phyloP scores from a whole-genome alignment of 768 basidiomycete species.

The Rhizopogon vesiculosus region DNA sequence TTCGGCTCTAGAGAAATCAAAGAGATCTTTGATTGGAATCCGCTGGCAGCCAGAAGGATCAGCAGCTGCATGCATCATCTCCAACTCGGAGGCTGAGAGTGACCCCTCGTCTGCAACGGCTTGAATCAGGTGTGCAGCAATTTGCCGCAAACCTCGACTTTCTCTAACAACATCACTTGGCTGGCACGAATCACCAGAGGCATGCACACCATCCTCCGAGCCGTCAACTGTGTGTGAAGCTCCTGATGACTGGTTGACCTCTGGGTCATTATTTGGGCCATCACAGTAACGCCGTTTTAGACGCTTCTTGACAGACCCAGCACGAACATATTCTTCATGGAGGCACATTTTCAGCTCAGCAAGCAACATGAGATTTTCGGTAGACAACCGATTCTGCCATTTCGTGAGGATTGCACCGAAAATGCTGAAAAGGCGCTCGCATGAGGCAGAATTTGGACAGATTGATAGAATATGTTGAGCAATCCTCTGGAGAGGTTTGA shows the following conservation, averaged over 20 bases:
- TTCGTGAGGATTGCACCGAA: slow-evolving; percentile 27
- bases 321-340: slow-evolving; percentile 17
- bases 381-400: slow-evolving; percentile 17
- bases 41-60: not conserved
- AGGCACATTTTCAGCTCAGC: slow-evolving; percentile 27
- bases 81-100: not conserved
- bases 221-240: too few relatives aligned
- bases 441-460: slow-evolving; percentile 27
- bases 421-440: slow-evolving; percentile 25
- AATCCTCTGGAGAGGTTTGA: slow-evolving; percentile 5
- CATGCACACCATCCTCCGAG: not conserved
- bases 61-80: not conserved
- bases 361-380: slow-evolving; percentile 14
- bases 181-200: not conserved
- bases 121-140: not conserved
- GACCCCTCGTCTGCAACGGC: not conserved
- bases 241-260: not conserved
- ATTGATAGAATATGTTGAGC: slow-evolving; percentile 18
- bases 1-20: not conserved
- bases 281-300: slow-evolving; percentile 3
- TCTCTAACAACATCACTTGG: not conserved
- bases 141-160: not conserved
- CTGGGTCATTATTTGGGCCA: not conserved
- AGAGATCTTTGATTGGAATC: not conserved
- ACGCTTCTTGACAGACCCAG: slow-evolving; percentile 1